phyloP scores from a whole-genome alignment of 345 rosid genomes.

The Schrenkiella parvula region DNA sequence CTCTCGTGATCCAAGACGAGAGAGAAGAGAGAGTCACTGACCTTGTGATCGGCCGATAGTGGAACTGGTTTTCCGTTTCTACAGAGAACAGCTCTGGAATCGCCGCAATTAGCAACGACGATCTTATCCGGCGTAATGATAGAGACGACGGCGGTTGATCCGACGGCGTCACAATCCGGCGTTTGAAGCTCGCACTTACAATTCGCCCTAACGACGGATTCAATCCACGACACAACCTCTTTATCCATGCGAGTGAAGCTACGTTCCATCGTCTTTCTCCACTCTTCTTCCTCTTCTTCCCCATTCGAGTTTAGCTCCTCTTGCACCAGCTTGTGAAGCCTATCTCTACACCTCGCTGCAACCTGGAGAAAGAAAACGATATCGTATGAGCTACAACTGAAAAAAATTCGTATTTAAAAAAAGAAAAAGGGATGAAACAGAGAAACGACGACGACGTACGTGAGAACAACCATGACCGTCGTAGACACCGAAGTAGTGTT shows the following conservation, averaged over 20 bases:
- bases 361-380: slow-evolving; percentile 33
- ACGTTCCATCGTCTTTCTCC: slow-evolving; percentile 50
- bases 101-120: slow-evolving; percentile 80
- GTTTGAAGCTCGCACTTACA: slow-evolving; percentile 65
- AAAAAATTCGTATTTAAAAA: too few relatives aligned
- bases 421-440: too few relatives aligned
- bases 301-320: slow-evolving; percentile 31
- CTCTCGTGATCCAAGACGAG: not conserved
- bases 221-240: slow-evolving; percentile 32
- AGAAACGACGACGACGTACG: slow-evolving; percentile 32
- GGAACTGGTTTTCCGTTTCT: slow-evolving; percentile 66
- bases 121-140: slow-evolving; percentile 59
- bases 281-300: slow-evolving; percentile 21
- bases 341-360: slow-evolving; percentile 51
- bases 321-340: slow-evolving; percentile 56
- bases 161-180: slow-evolving; percentile 64
- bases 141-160: slow-evolving; percentile 83
- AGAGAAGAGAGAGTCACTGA: not conserved
- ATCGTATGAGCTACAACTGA: not conserved
- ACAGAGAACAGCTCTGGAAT: slow-evolving; percentile 80
- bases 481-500: slow-evolving; percentile 65
- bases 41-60: slow-evolving; percentile 82
- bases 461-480: slow-evolving; percentile 82
- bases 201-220: not conserved
- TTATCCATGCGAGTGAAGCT: slow-evolving; percentile 64